A percentile compares a stretch with the other conserved stretches of the same genome.
phyloP scores from a whole-genome alignment of 2,329 filamentous ascomycete genomes.

The Oidium heveae region DNA sequence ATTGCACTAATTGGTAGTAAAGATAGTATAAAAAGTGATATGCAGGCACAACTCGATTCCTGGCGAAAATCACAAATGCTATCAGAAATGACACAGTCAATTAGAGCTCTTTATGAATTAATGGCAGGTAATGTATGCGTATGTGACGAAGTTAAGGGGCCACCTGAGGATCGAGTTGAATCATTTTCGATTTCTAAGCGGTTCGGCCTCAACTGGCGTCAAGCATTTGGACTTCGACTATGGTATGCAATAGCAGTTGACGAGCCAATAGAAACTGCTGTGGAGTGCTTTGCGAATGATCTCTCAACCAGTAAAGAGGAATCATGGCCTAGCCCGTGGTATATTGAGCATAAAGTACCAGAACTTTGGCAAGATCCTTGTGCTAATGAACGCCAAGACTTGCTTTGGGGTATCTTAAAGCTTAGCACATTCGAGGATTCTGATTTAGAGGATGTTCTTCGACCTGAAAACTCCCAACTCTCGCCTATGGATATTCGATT shows the following conservation, averaged over 20 bases:
- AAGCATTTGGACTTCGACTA: conserved; percentile 70
- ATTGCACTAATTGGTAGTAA: conserved; percentile 61
- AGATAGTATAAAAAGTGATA: conserved; percentile 41
- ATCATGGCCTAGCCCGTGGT: conserved; percentile 47
- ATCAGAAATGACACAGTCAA: conserved; percentile 62
- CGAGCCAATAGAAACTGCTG: conserved; percentile 46
- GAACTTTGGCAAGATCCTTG: conserved; percentile 35
- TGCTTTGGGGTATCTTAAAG: conserved; percentile 70
- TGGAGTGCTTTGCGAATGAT: conserved; percentile 49
- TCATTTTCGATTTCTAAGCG: conserved; percentile 62
- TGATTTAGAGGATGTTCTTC: conserved; percentile 43
- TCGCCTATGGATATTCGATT: conserved; percentile 52
- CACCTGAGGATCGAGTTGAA: conserved; percentile 54
- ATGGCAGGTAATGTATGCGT: conserved; percentile 68
- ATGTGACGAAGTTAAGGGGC: conserved; percentile 50
- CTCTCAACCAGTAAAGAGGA: conserved; percentile 43
- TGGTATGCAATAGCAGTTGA: conserved; percentile 58
- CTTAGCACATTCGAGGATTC: conserved; percentile 42
- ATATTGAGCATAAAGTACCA: conserved; percentile 31
- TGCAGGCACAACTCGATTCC: conserved; percentile 54
- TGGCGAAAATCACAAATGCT: conserved; percentile 69
- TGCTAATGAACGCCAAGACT: conserved; percentile 38
- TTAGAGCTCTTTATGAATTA: conserved; percentile 74
- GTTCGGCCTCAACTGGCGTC: conserved; percentile 79
- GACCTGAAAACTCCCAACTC: conserved; percentile 51